Base-by-base conservation (phyloP, 371 early-diverging fungal species). In the Haplosporangium sp. region DNA sequence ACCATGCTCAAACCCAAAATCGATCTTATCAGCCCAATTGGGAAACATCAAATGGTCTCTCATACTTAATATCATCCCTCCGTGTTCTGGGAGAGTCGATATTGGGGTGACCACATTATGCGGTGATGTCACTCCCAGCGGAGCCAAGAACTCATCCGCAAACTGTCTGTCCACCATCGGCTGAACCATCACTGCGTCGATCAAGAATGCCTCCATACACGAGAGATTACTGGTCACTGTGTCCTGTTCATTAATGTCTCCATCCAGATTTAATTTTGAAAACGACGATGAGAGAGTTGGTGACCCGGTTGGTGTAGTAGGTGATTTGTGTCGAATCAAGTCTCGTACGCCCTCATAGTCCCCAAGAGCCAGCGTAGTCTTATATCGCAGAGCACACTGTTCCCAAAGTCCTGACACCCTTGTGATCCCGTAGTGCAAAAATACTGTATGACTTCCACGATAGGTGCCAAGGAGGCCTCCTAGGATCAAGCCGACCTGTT, bases 401-500 rank as follows among this genome's bases (percentile, higher is more conserved):
- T 90, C 82, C 89, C 93, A 95, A 1, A 89, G 82, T 6, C 90
- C 87, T 5, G 91, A 87, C 1, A 82, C 73, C 21, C 89, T 90
- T 54, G 89, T 80, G 29, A 88, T 84, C 0, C 83, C 77, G 21
- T 89, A 87, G 69, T 86, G 86, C 5, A 87, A 67, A 77, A 88
- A 91, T 0, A 94, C 67, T 1, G 89, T 87, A 45, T 85, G 85
- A 62, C 88, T 84, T 0, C 95, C 96, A 38, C 86, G 83, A 80
- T 84, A 94, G 16, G 92, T 85, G 4, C 91, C 90, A 47, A 86
- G 77, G 10, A 95, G 80, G 2, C 86, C 86, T 41, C 92, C 88
- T 11, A 90, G 65, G 9, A 92, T 74, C 40, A 95, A 77, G 0
- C 96, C 96, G 40, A 93, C 82, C 72, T 94, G 94, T 64, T 94